These are phyloP conservation scores for Ashbya aceris DNA, from an alignment of 1,139 yeast species.

Conservation along the genomic window DNA sequence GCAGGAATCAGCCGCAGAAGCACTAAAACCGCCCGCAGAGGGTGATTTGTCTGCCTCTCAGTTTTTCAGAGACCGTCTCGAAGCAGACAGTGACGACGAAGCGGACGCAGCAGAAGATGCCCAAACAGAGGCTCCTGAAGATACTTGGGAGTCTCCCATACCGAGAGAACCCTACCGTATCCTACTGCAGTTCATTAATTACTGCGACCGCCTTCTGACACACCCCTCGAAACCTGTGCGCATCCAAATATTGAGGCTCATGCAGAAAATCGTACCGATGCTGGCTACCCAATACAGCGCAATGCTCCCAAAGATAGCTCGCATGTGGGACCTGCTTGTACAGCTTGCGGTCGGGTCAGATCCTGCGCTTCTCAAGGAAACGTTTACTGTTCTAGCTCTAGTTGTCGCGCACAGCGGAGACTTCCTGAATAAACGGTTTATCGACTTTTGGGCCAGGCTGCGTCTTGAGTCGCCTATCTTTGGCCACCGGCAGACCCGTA, in stretches of 20 bases:
- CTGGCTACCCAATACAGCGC: slow-evolving; percentile 51
- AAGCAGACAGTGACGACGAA: slow-evolving; percentile 22
- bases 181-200: slow-evolving; percentile 52
- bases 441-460: slow-evolving; percentile 35
- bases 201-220: slow-evolving; percentile 62
- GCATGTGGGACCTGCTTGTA: slow-evolving; percentile 55
- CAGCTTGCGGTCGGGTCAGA: slow-evolving; percentile 35
- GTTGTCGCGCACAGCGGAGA: slow-evolving; percentile 39
- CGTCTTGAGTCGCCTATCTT: too few relatives aligned
- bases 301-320: slow-evolving; percentile 59
- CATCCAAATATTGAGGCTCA: slow-evolving; percentile 45
- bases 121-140: slow-evolving; percentile 7
- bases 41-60: slow-evolving; percentile 21
- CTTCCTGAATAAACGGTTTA: slow-evolving; percentile 42
- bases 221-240: slow-evolving; percentile 55
- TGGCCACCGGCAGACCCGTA: too few relatives aligned
- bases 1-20: slow-evolving; percentile 9
- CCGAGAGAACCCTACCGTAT: slow-evolving; percentile 50
- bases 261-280: slow-evolving; percentile 46
- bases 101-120: slow-evolving; percentile 12
- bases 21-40: not conserved
- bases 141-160: slow-evolving; percentile 55
- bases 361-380: slow-evolving; percentile 30
- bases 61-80: slow-evolving; percentile 22
- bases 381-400: slow-evolving; percentile 31